These are phyloP conservation scores for Rhodotorula taiwanensis DNA, from an alignment of 768 basidiomycete species.

Conservation along the genomic window DNA sequence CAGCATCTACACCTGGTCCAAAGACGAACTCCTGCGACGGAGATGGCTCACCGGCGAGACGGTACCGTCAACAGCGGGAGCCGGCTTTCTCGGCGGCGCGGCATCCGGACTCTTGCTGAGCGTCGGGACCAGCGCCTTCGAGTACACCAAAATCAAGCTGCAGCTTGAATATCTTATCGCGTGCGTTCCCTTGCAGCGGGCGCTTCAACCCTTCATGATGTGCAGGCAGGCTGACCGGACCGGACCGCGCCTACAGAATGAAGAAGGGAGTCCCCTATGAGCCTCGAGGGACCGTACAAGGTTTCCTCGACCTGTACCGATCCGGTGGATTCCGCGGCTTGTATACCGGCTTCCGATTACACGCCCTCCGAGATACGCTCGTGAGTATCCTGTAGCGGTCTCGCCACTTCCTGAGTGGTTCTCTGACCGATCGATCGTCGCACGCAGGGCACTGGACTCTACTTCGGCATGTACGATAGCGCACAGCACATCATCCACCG, in stretches of 20 bases:
- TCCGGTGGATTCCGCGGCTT: slow-evolving; percentile 35
- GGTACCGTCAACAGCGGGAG: neutral
- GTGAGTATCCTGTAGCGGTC: neutral
- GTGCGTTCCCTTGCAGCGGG: neutral
- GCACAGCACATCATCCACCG: slow-evolving; percentile 26
- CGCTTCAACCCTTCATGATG: neutral
- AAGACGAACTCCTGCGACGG: slow-evolving; percentile 58
- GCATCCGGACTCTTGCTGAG: slow-evolving; percentile 34
- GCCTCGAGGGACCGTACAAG: slow-evolving; percentile 35
- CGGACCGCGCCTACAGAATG: no score
- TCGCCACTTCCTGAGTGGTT: neutral
- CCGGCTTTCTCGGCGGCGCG: slow-evolving; percentile 37
- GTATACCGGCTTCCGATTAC: slow-evolving; percentile 38
- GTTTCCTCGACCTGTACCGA: slow-evolving; percentile 33
- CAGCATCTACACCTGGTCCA: slow-evolving; percentile 79
- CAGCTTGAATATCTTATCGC: slow-evolving; percentile 40
- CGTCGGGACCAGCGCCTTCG: slow-evolving; percentile 33
- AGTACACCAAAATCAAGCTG: slow-evolving; percentile 32
- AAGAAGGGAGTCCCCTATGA: slow-evolving; percentile 37
- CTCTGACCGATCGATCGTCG: no score
- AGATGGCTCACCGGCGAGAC: slow-evolving; percentile 51
- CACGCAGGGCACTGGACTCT: slow-evolving; percentile 39
- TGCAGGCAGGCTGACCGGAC: no score
- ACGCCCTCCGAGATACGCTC: slow-evolving; percentile 37
- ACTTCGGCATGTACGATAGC: slow-evolving; percentile 42